Evolutionary conservation across 2,329 filamentous ascomycete genomes (phyloP).

Genomic region (Sarocladium oryzae): DNA sequence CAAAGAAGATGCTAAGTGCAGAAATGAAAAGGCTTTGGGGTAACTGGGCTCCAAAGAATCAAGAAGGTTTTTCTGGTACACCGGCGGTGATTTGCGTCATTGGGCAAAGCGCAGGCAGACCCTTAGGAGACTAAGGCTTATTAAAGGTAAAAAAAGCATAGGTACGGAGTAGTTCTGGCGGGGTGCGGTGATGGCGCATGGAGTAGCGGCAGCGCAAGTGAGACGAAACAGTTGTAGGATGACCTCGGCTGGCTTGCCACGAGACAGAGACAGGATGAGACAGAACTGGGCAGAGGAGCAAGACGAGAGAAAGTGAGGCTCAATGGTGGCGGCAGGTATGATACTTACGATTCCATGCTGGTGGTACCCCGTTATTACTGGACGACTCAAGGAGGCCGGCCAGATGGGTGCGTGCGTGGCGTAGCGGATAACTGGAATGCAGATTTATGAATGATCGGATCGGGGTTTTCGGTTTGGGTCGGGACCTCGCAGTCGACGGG

Average conservation of each 20-base stretch:
- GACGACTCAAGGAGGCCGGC: background rate
- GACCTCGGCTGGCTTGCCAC: background rate
- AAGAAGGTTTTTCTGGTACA: slow-evolving; percentile 1
- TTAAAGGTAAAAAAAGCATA: no score
- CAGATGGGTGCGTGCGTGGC: background rate
- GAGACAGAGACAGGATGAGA: background rate
- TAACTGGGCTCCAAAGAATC: no score
- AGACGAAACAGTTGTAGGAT: background rate
- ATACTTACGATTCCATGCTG: slow-evolving; percentile 13
- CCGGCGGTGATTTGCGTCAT: background rate
- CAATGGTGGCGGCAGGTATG: background rate
- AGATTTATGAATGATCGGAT: background rate
- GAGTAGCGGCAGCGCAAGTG: slow-evolving; percentile 1
- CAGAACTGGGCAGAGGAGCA: slow-evolving; percentile 3
- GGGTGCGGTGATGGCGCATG: background rate
- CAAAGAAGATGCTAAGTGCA: background rate
- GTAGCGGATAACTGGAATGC: background rate
- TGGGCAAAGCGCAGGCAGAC: background rate
- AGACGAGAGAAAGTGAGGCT: background rate
- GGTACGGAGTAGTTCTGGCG: background rate
- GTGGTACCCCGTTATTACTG: background rate
- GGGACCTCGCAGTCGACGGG: background rate
- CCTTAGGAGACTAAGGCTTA: slow-evolving; percentile 1
- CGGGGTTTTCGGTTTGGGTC: background rate
- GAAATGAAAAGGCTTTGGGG: background rate